Evolutionary conservation across 306 rosid species (phyloP).

Genomic region (Boehmeria nivea): DNA sequence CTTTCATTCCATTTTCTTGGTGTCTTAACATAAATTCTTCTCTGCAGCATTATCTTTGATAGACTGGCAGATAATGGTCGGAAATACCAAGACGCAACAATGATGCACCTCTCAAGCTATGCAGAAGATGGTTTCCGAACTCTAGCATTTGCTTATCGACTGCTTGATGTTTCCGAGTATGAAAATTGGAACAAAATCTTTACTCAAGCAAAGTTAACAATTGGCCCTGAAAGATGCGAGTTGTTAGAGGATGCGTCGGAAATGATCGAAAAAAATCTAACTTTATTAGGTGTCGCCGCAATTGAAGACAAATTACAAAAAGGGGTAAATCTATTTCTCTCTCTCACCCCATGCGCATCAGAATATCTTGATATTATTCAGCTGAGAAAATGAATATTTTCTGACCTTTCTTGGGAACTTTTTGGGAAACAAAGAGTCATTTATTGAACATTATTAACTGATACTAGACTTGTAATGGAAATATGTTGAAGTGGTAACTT

Average conservation of each 20-base stretch:
- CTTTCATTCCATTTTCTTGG: too few species aligned
- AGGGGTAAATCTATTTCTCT: slow-evolving; percentile 16
- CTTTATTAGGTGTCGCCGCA: slow-evolving; percentile 25
- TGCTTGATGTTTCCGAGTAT: slow-evolving; percentile 21
- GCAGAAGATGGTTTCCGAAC: slow-evolving; percentile 33
- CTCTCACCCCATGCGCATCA: too few species aligned
- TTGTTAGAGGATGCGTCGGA: slow-evolving; percentile 21
- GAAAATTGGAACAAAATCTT: slow-evolving; percentile 21
- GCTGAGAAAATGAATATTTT: too few species aligned
- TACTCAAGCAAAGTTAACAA: slow-evolving; percentile 19
- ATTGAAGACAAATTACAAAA: slow-evolving; percentile 36
- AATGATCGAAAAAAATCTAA: slow-evolving; percentile 25
- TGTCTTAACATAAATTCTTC: too few species aligned
- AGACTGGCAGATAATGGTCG: slow-evolving; percentile 28
- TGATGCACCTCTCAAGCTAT: slow-evolving; percentile 22
- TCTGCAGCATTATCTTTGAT: slow-evolving; percentile 27
- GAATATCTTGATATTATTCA: too few species aligned
- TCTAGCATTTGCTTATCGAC: slow-evolving; percentile 28
- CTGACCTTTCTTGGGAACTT: too few species aligned
- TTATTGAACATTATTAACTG: too few species aligned
- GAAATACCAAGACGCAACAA: slow-evolving; percentile 23
- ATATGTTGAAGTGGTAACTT: too few species aligned
- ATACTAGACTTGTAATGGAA: too few species aligned
- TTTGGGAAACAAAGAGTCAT: too few species aligned
- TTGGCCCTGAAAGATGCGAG: slow-evolving; percentile 21